phyloP scores from a whole-genome alignment of 1,139 yeast genomes.

The Saccharomycopsis hybrid region DNA sequence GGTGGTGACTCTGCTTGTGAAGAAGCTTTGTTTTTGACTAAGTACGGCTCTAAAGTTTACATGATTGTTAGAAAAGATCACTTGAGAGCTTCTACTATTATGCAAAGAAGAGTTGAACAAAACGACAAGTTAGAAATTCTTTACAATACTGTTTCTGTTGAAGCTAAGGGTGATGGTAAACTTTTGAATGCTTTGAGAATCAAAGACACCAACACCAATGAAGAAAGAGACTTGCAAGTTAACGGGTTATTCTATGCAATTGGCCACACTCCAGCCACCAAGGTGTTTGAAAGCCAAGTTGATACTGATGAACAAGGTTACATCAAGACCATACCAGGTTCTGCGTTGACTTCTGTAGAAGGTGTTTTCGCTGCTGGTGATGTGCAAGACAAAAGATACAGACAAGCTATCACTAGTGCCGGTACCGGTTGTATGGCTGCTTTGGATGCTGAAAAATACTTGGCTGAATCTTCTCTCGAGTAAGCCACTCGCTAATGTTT shows the following conservation, averaged over 20 bases:
- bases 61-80: constrained; percentile 90
- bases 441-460: constrained; percentile 81
- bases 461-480: constrained; percentile 71
- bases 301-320: constrained; percentile 86
- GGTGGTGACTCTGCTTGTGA: constrained; percentile 99
- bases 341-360: constrained; percentile 76
- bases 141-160: constrained; percentile 79
- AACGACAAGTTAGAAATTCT: constrained; percentile 87
- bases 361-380: constrained; percentile 99
- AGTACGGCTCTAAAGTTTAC: constrained; percentile 92
- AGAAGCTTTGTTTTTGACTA: constrained; percentile 93
- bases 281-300: constrained; percentile 67
- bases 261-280: constrained; percentile 95
- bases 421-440: constrained; percentile 99
- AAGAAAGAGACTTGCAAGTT: constrained; percentile 61
- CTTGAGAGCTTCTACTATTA: constrained; percentile 89
- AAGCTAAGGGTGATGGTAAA: constrained; percentile 91
- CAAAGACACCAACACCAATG: constrained; percentile 67
- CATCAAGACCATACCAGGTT: constrained; percentile 81
- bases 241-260: constrained; percentile 96
- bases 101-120: constrained; percentile 84
- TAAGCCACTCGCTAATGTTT: too few species aligned
- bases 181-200: constrained; percentile 53
- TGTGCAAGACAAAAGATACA: constrained; percentile 91
- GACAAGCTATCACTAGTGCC: constrained; percentile 99